Evolutionary conservation across 768 basidiomycete genomes (phyloP).

Genomic region (Megacollybia marginata): DNA sequence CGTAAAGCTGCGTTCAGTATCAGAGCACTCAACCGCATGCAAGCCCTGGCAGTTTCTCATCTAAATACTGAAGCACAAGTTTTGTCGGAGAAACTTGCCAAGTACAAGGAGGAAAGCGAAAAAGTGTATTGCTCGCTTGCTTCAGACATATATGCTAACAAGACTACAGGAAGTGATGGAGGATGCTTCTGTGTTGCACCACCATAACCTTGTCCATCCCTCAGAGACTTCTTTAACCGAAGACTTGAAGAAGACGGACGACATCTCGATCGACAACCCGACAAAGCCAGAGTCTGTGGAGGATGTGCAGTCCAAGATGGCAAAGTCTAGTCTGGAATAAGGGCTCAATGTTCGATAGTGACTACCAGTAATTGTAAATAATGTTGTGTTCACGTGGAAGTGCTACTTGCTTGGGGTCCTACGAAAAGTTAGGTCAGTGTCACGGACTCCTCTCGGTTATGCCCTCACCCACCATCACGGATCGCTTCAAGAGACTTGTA

Average conservation of each 20-base stretch:
- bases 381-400: too few species aligned
- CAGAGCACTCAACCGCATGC: constrained; percentile 79
- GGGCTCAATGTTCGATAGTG: too few species aligned
- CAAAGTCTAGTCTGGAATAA: constrained; percentile 13
- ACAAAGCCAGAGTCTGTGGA: constrained; percentile 5
- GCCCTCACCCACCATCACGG: too few species aligned
- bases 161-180: constrained; percentile 16
- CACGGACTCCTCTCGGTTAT: too few species aligned
- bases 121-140: constrained; percentile 29
- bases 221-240: not conserved
- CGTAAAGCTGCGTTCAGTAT: constrained; percentile 83
- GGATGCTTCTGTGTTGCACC: constrained; percentile 40
- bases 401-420: too few species aligned
- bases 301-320: constrained; percentile 22
- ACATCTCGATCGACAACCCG: constrained; percentile 14
- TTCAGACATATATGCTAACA: not conserved
- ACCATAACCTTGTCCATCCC: constrained; percentile 25
- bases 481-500: too few species aligned
- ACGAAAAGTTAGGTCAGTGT: too few species aligned
- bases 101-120: constrained; percentile 80
- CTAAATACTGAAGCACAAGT: constrained; percentile 36
- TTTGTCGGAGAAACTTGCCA: constrained; percentile 50
- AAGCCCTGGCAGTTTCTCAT: constrained; percentile 38
- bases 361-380: too few species aligned
- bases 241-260: constrained; percentile 13